These are phyloP conservation scores for Tuber indicum DNA, from an alignment of 495 filamentous ascomycete genomes.

Conservation along the genomic window DNA sequence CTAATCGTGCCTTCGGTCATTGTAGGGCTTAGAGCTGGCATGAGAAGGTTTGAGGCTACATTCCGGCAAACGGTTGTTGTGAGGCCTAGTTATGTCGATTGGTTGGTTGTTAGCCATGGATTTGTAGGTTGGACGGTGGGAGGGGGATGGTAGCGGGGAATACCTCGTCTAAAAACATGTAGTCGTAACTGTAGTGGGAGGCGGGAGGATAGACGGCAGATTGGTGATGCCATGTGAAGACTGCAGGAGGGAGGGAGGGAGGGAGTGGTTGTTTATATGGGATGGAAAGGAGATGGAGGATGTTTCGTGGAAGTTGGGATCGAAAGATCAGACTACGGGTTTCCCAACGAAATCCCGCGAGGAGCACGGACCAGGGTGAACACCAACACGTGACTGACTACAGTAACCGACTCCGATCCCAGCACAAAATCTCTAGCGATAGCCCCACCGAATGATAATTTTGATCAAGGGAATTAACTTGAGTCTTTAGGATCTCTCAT, in stretches of 20 bases:
- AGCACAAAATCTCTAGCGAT: neutral
- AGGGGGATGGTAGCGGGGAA: conserved; percentile 17
- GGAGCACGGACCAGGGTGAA: conserved; percentile 26
- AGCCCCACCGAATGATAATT: neutral
- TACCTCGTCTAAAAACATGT: conserved; percentile 51
- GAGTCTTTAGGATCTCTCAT: neutral
- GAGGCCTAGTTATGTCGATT: conserved; percentile 51
- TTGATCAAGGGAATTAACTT: neutral
- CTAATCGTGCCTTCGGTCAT: conserved; percentile 83
- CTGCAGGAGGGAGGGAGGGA: neutral
- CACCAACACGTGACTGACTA: neutral
- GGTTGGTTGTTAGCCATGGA: neutral
- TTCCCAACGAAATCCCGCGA: neutral
- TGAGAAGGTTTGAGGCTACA: conserved; percentile 71
- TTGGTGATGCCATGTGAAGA: conserved; percentile 46
- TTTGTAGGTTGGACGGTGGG: neutral
- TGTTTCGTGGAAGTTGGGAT: conserved; percentile 1
- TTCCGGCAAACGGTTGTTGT: conserved; percentile 52
- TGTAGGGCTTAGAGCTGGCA: conserved; percentile 79
- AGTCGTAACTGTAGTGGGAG: conserved; percentile 49
- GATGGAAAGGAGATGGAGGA: conserved; percentile 4
- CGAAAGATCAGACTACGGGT: neutral
- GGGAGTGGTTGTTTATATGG: conserved; percentile 3
- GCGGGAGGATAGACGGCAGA: conserved; percentile 45
- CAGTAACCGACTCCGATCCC: neutral